A percentile compares a stretch with the other conserved stretches of the same genome.
These are phyloP conservation scores for Debaryomyces nepalensis DNA, from an alignment of 1,139 yeast species.

Conservation along the genomic window DNA sequence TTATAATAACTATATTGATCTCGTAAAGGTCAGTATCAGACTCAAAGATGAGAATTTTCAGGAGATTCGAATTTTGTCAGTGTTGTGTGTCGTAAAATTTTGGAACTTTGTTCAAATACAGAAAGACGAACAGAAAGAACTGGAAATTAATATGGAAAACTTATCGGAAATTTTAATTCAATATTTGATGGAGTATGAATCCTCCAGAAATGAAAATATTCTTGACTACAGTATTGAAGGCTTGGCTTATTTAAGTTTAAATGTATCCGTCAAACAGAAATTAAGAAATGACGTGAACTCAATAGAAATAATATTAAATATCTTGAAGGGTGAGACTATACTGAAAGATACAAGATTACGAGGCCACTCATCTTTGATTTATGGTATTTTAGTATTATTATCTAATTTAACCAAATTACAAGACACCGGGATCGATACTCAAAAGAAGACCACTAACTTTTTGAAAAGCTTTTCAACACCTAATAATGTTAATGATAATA, in stretches of 20 bases:
- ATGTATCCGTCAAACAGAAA: slow-evolving; percentile 31
- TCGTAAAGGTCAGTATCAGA: slow-evolving; percentile 30
- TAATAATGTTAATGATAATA: slow-evolving; percentile 24
- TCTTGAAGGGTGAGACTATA: slow-evolving; percentile 16
- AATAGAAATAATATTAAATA: slow-evolving; percentile 25
- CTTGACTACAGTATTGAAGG: slow-evolving; percentile 45
- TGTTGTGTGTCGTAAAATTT: slow-evolving; percentile 43
- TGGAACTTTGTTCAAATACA: slow-evolving; percentile 46
- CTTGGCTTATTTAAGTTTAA: slow-evolving; percentile 51
- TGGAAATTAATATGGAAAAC: slow-evolving; percentile 24
- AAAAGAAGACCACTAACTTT: slow-evolving; percentile 26
- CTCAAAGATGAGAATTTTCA: slow-evolving; percentile 16
- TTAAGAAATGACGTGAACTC: slow-evolving; percentile 40
- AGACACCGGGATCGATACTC: slow-evolving; percentile 20
- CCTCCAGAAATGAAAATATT: slow-evolving; percentile 14
- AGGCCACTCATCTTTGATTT: slow-evolving; percentile 26
- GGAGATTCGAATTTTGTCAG: slow-evolving; percentile 35
- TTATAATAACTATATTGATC: slow-evolving; percentile 31
- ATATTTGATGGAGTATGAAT: slow-evolving; percentile 20
- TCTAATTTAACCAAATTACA: slow-evolving; percentile 41
- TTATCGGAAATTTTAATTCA: slow-evolving; percentile 26
- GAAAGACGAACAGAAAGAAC: slow-evolving; percentile 24
- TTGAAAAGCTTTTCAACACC: slow-evolving; percentile 43
- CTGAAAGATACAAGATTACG: slow-evolving; percentile 13
- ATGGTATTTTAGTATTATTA: slow-evolving; percentile 44